Base-by-base conservation (phyloP, 805 yeast genomes). In the Zygotorulaspora sp. region DNA sequence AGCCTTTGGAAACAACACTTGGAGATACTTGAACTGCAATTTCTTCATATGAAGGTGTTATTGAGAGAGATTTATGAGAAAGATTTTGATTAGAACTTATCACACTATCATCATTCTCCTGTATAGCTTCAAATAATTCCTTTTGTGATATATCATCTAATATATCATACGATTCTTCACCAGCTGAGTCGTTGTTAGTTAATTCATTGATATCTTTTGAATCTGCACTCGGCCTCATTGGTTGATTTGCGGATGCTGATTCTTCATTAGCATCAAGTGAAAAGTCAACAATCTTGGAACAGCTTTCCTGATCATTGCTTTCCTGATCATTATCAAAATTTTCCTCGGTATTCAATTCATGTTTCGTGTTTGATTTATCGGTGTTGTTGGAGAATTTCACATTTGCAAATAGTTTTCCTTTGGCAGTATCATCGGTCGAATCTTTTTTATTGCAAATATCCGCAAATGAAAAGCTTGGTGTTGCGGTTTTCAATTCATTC, bases 81-180 rank as follows among this genome's bases (percentile, higher is more conserved):
- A 29, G 29, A 14, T 8, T 13, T 7, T 28, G 27, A 13, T 30
- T 26, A 19, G 22, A 26, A 6, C 19, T 20, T 23, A 38, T 38
- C 16, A 38, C 46, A 18, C 25, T 38, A 30, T 47, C 54, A n/a
- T n/a, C n/a, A n/a, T n/a, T n/a, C n/a, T n/a, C n/a, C n/a, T n/a
- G n/a, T n/a, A n/a, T n/a, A n/a, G n/a, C n/a, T n/a, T n/a, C n/a
- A n/a, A n/a, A n/a, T 14, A 52, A 25, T 25, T 51, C 58, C 12
- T 41, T 50, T 9, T 38, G 38, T 6, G 44, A 38, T 17, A 50
- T 40, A 32, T 52, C 58, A 13, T 47, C 48, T 11, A 53, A 24
- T 3, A 48, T 49, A 29, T 52, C 58, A 27, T 44, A 52, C 3
- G 57, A 49, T 26, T 53, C 49, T 19, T 46, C 49, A 18, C 36